Evolutionary conservation across 176 grass and related monocot genomes (phyloP), one percentile per base, ranked within the genome.

Genomic region (Microstegium vimineum): DNA sequence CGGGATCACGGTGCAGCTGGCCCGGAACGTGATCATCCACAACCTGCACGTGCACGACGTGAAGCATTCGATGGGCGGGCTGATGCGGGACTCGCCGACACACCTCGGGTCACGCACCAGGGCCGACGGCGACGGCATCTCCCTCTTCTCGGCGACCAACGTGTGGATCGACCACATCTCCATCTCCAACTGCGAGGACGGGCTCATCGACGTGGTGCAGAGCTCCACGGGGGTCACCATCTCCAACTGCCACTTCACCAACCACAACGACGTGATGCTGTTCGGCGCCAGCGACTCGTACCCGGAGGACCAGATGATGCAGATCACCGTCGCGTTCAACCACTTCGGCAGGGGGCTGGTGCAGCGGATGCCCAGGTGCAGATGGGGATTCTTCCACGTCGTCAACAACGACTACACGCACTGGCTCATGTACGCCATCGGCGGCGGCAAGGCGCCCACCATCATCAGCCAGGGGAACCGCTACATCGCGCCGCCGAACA

Each of bases 231-330:
- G 83, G 15, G 7, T 96, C 67, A 96, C 94, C 46, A 80, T 96
- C 66, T 96, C 94, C 82, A 96, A 96, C 78, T 34, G 76, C 81
- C 94, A 96, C 88, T 45, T 90, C 51, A 93, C 94, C 3, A 74
- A 84, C 57, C 94, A 97, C 89, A 93, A 94, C 42, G 94, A 97
- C 62, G 94, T 94, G 12, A 91, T 97, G 94, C 79, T 97, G 7
- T 94, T 97, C 63, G 94, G 91, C 8, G 86, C 94, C 56, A 90
- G 79, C 36, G 89, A 97, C 60, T 4, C 27, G 3, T 78, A 75
- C 81, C 56, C 47, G 6, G 16, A 59, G 25, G 94, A 97, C 75
- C 31, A 92, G 75, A 20, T 85, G 5, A 97, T 97, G 86, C 94
- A 94, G 86, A 37, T 91, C 38, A 97, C 89, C 37, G 87, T 93